phyloP scores from a whole-genome alignment of 2,329 filamentous ascomycete genomes.

The Blastomyces parvus region DNA sequence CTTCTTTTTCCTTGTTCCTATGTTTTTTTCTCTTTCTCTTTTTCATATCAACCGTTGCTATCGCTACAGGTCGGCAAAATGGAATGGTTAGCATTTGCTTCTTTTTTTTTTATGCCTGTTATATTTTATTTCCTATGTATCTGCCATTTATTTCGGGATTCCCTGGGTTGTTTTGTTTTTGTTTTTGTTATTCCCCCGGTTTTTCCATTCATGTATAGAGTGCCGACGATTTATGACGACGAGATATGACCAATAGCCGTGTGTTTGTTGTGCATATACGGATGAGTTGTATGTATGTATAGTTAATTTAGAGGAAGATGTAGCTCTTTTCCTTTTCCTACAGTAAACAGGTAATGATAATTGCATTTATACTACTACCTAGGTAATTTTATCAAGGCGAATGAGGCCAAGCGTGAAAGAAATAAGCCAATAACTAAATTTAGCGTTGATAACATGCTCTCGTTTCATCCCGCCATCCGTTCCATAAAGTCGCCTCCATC shows the following conservation, averaged over 20 bases:
- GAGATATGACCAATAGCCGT: constrained; percentile 7
- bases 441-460: too few species aligned
- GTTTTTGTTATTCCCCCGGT: background rate
- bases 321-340: background rate
- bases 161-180: background rate
- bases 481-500: too few species aligned
- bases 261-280: background rate
- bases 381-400: background rate
- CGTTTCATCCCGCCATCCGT: too few species aligned
- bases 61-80: constrained; percentile 2
- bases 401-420: background rate
- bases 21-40: background rate
- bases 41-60: background rate
- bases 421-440: too few species aligned
- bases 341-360: background rate
- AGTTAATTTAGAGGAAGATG: background rate
- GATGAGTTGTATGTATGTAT: background rate
- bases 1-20: constrained; percentile 2
- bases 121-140: constrained; percentile 7
- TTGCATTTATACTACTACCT: background rate
- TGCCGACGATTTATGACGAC: constrained; percentile 10
- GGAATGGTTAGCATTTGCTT: constrained; percentile 3
- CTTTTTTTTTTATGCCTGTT: constrained; percentile 12
- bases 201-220: background rate
- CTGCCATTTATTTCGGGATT: constrained; percentile 7